Base-by-base conservation (phyloP, 495 filamentous ascomycete species). In the Penicillium diatomitis region DNA sequence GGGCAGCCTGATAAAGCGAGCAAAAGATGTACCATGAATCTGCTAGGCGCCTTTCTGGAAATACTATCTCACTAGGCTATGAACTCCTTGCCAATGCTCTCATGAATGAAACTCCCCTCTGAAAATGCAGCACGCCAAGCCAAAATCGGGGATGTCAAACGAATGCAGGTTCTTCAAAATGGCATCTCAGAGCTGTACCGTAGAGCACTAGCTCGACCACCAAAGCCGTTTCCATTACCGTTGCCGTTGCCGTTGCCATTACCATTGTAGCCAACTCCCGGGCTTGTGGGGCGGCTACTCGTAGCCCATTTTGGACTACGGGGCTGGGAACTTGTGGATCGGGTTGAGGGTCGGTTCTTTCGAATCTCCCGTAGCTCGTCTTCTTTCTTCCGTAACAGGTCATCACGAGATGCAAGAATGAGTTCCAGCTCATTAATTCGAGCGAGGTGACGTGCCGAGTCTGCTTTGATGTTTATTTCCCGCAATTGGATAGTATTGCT, bases 361-460 rank as follows among this genome's bases (percentile, higher is more conserved):
- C 75, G 61, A 48, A 79, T 60, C 52, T 82, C 72, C 52, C 76
- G 66, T 53, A 87, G 65, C 48, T 85, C 83, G 0, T 77, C 69
- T 50, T 88, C 83, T 41, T 82, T 77, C 31, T 78, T 73, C 12
- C 65, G 65, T 9, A 85, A 58, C 2, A 80, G 55, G n/a, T 67
- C 72, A 8, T 80, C 72, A 7, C 69, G 63, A 5, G 57, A 50
- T 32, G 53, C 54, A 2, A 78, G 55, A 3, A 46, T 63, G 1
- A 57, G 35, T 52, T 81, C 76, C 9, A 81, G 62, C 45, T 84
- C 76, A 10, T 59, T 60, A n/a, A 84, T 56, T 12, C 66, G 62
- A 4, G 61, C 44, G 8, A 69, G 37, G 30, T 76, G 62, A 34
- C 63, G 64, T 1, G 50, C 53, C 8, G 66, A 57, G 44, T 73